Conservation (phyloP, 106 monocot genomes). For the Dendrobium catenatum region DNA sequence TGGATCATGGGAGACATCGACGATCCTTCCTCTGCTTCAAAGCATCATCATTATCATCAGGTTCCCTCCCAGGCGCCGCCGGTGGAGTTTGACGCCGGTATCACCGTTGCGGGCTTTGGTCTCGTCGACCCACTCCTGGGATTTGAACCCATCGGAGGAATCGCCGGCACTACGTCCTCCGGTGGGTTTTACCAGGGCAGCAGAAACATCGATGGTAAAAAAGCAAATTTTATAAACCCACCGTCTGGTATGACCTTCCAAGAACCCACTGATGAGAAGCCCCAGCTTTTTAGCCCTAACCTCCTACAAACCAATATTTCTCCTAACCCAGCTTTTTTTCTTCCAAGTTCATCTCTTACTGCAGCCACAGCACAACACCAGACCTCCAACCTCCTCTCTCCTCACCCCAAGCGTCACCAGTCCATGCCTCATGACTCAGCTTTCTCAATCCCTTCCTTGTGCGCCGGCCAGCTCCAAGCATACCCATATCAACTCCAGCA, state of each 20-base stretch:
- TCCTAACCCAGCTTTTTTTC: not conserved
- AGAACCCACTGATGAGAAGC: constrained; percentile 9
- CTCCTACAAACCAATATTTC: not conserved
- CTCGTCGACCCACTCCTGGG: constrained; percentile 29
- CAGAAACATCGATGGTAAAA: constrained; percentile 17
- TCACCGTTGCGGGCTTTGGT: not conserved
- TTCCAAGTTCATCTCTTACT: not conserved
- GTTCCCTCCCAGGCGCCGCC: not conserved
- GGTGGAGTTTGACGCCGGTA: constrained; percentile 4
- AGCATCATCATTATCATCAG: not conserved
- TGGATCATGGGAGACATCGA: constrained; percentile 45
- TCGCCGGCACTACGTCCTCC: not conserved
- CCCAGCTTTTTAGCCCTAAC: not conserved
- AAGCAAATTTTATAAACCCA: constrained; percentile 5
- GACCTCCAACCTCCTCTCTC: not conserved
- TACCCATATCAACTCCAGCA: constrained; percentile 18
- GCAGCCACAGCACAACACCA: not conserved
- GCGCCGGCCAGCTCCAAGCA: not conserved
- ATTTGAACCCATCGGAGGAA: constrained; percentile 5
- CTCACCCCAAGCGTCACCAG: constrained; percentile 12
- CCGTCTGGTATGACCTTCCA: not conserved
- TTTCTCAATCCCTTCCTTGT: not conserved
- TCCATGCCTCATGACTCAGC: not conserved
- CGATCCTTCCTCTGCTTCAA: constrained; percentile 2
- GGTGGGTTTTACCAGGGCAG: not conserved